Evolutionary conservation across 495 filamentous ascomycete species (phyloP).

Genomic region (Amorphotheca resinae): DNA sequence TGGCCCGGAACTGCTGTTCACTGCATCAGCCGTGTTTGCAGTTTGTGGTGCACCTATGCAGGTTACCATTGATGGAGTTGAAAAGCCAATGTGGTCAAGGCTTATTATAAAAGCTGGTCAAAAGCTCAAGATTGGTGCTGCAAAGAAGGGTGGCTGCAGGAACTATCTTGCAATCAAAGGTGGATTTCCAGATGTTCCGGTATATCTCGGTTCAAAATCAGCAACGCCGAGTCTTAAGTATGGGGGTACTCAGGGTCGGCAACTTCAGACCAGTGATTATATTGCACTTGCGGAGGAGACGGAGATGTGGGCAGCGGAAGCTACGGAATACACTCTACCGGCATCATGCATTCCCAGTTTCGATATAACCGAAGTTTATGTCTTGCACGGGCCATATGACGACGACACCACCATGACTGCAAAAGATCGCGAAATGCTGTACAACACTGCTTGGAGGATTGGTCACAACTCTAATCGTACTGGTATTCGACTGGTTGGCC

Average conservation of each 20-base stretch:
- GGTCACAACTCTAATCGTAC: constrained; percentile 46
- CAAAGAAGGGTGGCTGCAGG: constrained; percentile 37
- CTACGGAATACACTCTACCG: constrained; percentile 22
- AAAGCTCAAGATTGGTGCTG: constrained; percentile 41
- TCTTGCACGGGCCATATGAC: constrained; percentile 46
- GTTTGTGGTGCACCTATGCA: constrained; percentile 42
- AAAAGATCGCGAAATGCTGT: constrained; percentile 43
- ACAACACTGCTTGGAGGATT: constrained; percentile 41
- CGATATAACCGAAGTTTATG: constrained; percentile 35
- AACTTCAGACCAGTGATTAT: constrained; percentile 39
- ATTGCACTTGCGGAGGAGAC: constrained; percentile 28
- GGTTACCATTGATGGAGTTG: constrained; percentile 32
- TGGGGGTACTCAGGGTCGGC: constrained; percentile 43
- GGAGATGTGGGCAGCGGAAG: constrained; percentile 11
- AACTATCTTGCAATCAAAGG: constrained; percentile 47
- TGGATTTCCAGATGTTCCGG: constrained; percentile 41
- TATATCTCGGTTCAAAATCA: constrained; percentile 46
- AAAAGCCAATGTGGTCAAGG: constrained; percentile 41
- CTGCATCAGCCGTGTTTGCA: constrained; percentile 34
- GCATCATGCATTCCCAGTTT: constrained; percentile 30
- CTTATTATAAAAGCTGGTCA: constrained; percentile 37
- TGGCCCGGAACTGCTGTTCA: constrained; percentile 45
- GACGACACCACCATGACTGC: constrained; percentile 36
- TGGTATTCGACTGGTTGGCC: constrained; percentile 45
- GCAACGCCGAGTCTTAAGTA: constrained; percentile 41